These are phyloP conservation scores for Ampelomyces quisqualis DNA, from an alignment of 2,329 filamentous ascomycete species.

Conservation along the genomic window DNA sequence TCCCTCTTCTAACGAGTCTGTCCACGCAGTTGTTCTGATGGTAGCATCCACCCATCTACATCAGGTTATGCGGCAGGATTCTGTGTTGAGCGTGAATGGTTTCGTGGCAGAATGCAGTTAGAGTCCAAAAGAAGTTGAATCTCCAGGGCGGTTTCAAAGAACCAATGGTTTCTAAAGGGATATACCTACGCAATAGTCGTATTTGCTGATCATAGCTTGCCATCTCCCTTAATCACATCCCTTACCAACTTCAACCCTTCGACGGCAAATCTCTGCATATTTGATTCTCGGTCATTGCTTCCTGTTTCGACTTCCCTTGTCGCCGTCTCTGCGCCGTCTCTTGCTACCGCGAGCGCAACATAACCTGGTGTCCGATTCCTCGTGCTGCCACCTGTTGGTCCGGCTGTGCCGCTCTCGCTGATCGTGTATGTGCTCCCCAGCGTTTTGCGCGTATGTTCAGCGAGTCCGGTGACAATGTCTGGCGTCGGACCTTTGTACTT, in stretches of 20 bases:
- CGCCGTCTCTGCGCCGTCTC: slow-evolving; percentile 53
- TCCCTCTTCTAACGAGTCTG: too few relatives aligned
- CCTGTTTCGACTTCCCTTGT: slow-evolving; percentile 60
- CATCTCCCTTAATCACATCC: slow-evolving; percentile 55
- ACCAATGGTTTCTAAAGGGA: too few relatives aligned
- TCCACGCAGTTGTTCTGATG: too few relatives aligned
- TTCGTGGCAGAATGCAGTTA: too few relatives aligned
- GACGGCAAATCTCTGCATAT: slow-evolving; percentile 64
- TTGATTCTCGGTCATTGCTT: slow-evolving; percentile 56
- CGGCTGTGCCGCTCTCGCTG: slow-evolving; percentile 64
- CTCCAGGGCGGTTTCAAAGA: too few relatives aligned
- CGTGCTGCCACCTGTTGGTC: slow-evolving; percentile 58
- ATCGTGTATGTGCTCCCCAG: slow-evolving; percentile 59
- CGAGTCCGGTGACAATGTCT: slow-evolving; percentile 58
- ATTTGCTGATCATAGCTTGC: slow-evolving; percentile 46
- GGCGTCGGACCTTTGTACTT: slow-evolving; percentile 62
- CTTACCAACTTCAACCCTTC: slow-evolving; percentile 58
- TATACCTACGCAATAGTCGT: too few relatives aligned
- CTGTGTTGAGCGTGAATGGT: too few relatives aligned
- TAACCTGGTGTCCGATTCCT: slow-evolving; percentile 62
- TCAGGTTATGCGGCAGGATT: too few relatives aligned
- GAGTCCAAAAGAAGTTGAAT: too few relatives aligned
- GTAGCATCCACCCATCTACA: too few relatives aligned
- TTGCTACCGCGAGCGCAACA: slow-evolving; percentile 62
- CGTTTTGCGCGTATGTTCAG: slow-evolving; percentile 57